Percentiles rank a stretch among this genome's conserved stretches.
phyloP scores from a whole-genome alignment of 257 asterid genomes.

The Solanum commersonii region DNA sequence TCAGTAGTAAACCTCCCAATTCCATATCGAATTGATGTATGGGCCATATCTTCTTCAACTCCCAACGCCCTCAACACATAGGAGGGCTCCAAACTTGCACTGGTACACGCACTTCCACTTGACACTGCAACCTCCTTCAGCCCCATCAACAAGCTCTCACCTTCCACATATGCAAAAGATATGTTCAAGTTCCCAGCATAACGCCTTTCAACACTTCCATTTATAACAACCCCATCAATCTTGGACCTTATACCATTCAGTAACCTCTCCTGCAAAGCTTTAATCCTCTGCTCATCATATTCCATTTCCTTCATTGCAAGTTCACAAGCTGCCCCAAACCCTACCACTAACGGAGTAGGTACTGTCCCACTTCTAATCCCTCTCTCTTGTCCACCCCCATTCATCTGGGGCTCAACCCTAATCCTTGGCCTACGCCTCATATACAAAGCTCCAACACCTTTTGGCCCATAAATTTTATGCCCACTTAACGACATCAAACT shows the following conservation, averaged over 20 bases:
- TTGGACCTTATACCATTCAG: conserved; percentile 59
- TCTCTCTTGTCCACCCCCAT: conserved; percentile 98
- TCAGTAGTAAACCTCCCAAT: conserved; percentile 96
- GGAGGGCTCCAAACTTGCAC: conserved; percentile 96
- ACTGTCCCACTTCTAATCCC: conserved; percentile 98
- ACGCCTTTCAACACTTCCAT: conserved; percentile 83
- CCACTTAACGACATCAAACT: conserved; percentile 96
- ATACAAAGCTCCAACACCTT: conserved; percentile 87
- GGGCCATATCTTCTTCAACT: conserved; percentile 98
- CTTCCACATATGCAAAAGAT: conserved; percentile 92
- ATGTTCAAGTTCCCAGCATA: conserved; percentile 85
- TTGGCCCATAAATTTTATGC: conserved; percentile 93
- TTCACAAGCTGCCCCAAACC: conserved; percentile 94
- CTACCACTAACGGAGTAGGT: conserved; percentile 88
- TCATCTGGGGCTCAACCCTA: conserved; percentile 95
- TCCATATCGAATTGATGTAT: conserved; percentile 92
- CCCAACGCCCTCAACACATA: conserved; percentile 96
- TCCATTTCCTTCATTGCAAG: conserved; percentile 91
- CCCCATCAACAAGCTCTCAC: conserved; percentile 98
- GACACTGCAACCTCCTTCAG: conserved; percentile 96
- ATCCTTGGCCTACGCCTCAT: conserved; percentile 92
- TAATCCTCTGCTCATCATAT: conserved; percentile 69
- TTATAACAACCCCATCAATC: conserved; percentile 78
- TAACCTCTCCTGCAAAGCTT: conserved; percentile 47
- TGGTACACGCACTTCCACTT: conserved; percentile 96